phyloP scores from a whole-genome alignment of 805 yeast genomes.

The Pichia occidentalis region DNA sequence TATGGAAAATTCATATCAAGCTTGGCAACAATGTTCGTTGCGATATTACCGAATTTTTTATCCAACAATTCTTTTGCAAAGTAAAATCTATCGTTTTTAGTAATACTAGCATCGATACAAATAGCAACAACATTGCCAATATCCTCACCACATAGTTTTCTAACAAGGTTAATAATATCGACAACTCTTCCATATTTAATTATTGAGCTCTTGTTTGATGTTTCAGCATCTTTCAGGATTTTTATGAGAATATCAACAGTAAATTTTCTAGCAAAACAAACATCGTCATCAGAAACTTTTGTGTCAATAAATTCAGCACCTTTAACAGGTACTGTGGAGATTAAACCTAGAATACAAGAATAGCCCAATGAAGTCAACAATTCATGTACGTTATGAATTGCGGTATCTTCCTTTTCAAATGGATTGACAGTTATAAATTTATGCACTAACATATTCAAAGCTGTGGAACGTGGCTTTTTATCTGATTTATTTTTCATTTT shows the following conservation, averaged over 20 bases:
- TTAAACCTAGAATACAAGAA: slow-evolving; percentile 53
- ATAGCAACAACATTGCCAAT: slow-evolving; percentile 29
- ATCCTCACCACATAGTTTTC: slow-evolving; percentile 38
- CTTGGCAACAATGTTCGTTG: slow-evolving; percentile 55
- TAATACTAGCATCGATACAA: slow-evolving; percentile 39
- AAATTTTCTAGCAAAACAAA: slow-evolving; percentile 67
- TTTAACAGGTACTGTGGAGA: slow-evolving; percentile 50
- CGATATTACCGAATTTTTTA: slow-evolving; percentile 48
- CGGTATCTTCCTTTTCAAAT: slow-evolving; percentile 30
- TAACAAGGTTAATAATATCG: slow-evolving; percentile 44
- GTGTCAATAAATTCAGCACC: slow-evolving; percentile 40
- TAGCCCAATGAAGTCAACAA: slow-evolving; percentile 58
- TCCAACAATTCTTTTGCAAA: slow-evolving; percentile 65
- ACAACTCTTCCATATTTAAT: slow-evolving; percentile 48
- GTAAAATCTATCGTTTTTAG: slow-evolving; percentile 54
- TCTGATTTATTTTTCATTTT: slow-evolving; percentile 34
- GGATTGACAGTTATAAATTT: slow-evolving; percentile 59
- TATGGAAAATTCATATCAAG: slow-evolving; percentile 71
- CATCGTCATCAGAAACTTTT: slow-evolving; percentile 55
- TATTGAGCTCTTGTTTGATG: slow-evolving; percentile 32
- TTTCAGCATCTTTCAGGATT: slow-evolving; percentile 47
- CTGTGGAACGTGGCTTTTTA: slow-evolving; percentile 67
- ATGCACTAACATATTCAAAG: slow-evolving; percentile 69
- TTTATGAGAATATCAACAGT: slow-evolving; percentile 62
- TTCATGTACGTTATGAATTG: slow-evolving; percentile 42